These are phyloP conservation scores for Coniochaeta sp. DNA, from an alignment of 2,329 filamentous ascomycete genomes.

Conservation along the genomic window DNA sequence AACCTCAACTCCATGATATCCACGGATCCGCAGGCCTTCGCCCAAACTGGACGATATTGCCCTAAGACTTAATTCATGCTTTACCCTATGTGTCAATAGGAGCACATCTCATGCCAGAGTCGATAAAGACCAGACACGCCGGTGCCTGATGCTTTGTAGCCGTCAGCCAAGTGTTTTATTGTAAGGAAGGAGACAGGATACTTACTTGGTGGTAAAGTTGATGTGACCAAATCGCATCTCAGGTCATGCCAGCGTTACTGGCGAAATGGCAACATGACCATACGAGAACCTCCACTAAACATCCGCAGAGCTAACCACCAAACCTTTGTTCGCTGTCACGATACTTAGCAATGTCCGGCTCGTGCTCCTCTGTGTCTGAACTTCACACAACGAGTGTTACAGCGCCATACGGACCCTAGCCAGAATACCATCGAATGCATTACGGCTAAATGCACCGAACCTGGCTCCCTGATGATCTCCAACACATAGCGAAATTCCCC, in stretches of 20 bases:
- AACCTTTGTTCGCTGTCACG: not conserved
- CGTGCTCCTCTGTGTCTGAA: slow-evolving; percentile 1
- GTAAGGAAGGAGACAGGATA: not conserved
- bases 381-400: slow-evolving; percentile 5
- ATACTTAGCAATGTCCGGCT: not conserved
- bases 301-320: not conserved
- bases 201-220: no score
- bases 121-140: no score
- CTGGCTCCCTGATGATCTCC: not conserved
- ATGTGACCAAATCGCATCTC: not conserved
- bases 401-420: not conserved
- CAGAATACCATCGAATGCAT: not conserved
- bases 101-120: not conserved
- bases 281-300: not conserved
- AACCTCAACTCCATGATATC: not conserved
- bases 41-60: not conserved
- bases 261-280: not conserved
- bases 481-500: not conserved
- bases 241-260: not conserved
- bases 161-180: not conserved
- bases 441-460: slow-evolving; percentile 3
- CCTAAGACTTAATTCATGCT: not conserved
- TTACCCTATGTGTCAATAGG: not conserved
- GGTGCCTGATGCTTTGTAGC: not conserved
- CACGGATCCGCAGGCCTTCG: not conserved